Evolutionary conservation across 345 rosid genomes (phyloP).

Genomic region (Orychophragmus violaceus): DNA sequence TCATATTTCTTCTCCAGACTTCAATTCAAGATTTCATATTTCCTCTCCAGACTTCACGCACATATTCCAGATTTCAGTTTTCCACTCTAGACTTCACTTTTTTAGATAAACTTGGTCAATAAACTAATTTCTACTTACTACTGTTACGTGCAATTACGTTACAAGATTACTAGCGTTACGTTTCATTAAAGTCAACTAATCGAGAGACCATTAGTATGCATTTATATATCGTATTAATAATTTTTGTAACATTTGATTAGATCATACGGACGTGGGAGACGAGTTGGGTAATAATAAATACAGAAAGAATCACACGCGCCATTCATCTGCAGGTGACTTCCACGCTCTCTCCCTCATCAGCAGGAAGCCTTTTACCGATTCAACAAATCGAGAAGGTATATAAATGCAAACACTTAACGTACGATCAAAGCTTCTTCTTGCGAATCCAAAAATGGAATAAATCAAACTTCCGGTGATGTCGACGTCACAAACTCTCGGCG

Average conservation of each 20-base stretch:
- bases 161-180: neutral
- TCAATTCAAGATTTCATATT: too few relatives aligned
- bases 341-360: slow-evolving; percentile 27
- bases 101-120: too few relatives aligned
- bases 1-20: too few relatives aligned
- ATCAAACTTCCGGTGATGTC: slow-evolving; percentile 39
- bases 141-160: neutral
- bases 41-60: too few relatives aligned
- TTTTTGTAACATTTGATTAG: neutral
- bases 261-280: slow-evolving; percentile 22
- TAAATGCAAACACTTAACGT: slow-evolving; percentile 12
- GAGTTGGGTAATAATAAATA: slow-evolving; percentile 3
- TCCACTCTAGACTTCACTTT: too few relatives aligned
- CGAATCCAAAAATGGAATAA: slow-evolving; percentile 3
- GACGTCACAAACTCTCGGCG: slow-evolving; percentile 70
- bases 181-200: slow-evolving; percentile 14
- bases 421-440: slow-evolving; percentile 16
- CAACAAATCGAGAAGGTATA: slow-evolving; percentile 27
- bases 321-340: neutral
- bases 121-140: too few relatives aligned
- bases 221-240: neutral
- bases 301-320: slow-evolving; percentile 18
- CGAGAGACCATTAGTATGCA: neutral
- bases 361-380: slow-evolving; percentile 30
- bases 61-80: too few relatives aligned